Evolutionary conservation across 352 stramenopile genomes (phyloP).

Genomic region (Phytophthora constricta): DNA sequence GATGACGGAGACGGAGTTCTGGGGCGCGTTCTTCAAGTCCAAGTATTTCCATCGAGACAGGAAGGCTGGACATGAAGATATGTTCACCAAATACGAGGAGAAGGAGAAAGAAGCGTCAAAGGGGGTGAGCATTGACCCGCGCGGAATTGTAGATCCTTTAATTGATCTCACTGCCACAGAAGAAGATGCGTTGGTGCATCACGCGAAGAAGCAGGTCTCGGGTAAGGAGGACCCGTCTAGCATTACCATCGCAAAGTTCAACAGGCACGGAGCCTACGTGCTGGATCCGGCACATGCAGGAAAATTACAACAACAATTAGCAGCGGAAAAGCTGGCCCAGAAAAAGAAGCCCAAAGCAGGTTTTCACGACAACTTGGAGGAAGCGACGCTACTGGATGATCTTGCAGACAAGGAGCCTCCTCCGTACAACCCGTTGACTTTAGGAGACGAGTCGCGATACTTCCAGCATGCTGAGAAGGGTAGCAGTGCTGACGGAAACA

Average conservation of each 20-base stretch:
- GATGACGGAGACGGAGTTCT: conserved; percentile 91
- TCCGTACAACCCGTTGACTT: conserved; percentile 78
- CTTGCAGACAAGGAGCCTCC: conserved; percentile 52
- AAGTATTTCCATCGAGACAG: conserved; percentile 91
- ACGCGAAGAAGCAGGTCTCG: conserved; percentile 36
- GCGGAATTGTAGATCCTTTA: conserved; percentile 75
- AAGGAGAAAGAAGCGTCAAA: conserved; percentile 70
- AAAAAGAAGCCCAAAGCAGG: conserved; percentile 50
- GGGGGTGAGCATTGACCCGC: conserved; percentile 54
- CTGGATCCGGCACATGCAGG: conserved; percentile 74
- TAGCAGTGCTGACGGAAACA: conserved; percentile 23
- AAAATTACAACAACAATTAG: conserved; percentile 51
- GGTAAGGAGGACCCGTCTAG: conserved; percentile 58
- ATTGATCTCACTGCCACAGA: conserved; percentile 80
- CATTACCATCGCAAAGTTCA: conserved; percentile 90
- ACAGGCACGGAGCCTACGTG: conserved; percentile 83
- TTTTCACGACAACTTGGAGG: conserved; percentile 62
- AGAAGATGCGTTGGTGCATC: conserved; percentile 61
- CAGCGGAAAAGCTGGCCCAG: conserved; percentile 38
- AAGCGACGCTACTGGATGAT: conserved; percentile 80
- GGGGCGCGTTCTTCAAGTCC: conserved; percentile 88
- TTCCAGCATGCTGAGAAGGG: conserved; percentile 64
- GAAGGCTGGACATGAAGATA: conserved; percentile 81
- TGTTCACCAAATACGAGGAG: conserved; percentile 88
- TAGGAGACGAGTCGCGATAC: conserved; percentile 86